These are phyloP conservation scores for Aspergillus funiculosus DNA, from an alignment of 495 filamentous ascomycete genomes.

Conservation along the genomic window DNA sequence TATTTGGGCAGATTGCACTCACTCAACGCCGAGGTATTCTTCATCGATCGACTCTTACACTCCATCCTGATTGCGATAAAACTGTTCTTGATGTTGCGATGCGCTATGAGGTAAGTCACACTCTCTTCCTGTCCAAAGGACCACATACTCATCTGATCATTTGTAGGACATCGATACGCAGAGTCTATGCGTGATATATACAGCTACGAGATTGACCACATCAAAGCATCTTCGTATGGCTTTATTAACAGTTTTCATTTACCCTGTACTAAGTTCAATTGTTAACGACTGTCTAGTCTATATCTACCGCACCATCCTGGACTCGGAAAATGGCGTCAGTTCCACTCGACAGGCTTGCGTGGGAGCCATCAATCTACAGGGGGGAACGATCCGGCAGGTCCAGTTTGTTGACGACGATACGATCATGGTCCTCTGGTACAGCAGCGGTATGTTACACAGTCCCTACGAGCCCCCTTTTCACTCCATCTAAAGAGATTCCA, in stretches of 20 bases:
- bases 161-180: slow-evolving; percentile 23
- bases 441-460: slow-evolving; percentile 31
- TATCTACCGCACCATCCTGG: slow-evolving; percentile 45
- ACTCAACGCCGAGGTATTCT: slow-evolving; percentile 53
- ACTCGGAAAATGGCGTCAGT: slow-evolving; percentile 51
- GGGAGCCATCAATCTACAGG: slow-evolving; percentile 36
- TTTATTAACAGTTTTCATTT: background rate
- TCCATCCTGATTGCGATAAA: slow-evolving; percentile 40
- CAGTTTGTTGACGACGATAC: slow-evolving; percentile 52
- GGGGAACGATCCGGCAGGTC: slow-evolving; percentile 45
- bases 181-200: slow-evolving; percentile 31
- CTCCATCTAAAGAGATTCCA: slow-evolving; percentile 12
- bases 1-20: slow-evolving; percentile 53
- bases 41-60: slow-evolving; percentile 43
- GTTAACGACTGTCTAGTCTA: slow-evolving; percentile 32
- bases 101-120: slow-evolving; percentile 30
- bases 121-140: background rate
- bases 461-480: slow-evolving; percentile 11
- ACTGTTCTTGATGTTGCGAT: slow-evolving; percentile 33
- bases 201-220: slow-evolving; percentile 29
- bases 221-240: slow-evolving; percentile 33
- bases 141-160: background rate
- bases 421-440: slow-evolving; percentile 45
- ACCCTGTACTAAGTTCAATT: slow-evolving; percentile 2
- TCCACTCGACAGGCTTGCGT: slow-evolving; percentile 40